Conservation (phyloP, 106 monocot species). For the Acorus calamus region DNA sequence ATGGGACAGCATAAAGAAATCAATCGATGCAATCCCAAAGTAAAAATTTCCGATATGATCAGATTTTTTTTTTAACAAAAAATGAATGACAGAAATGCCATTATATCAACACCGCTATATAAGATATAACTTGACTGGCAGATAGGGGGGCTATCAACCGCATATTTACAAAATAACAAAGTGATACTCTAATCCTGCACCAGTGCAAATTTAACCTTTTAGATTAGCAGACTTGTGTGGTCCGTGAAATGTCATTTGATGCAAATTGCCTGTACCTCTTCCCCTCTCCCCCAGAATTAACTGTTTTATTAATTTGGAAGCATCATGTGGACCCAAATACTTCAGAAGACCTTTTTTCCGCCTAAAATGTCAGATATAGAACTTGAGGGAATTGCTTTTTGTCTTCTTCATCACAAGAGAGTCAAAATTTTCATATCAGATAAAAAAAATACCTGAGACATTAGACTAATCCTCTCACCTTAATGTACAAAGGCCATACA, state of each 20-base stretch:
- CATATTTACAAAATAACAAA: too few species aligned
- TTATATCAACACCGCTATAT: too few species aligned
- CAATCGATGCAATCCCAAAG: too few species aligned
- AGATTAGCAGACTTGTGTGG: slow-evolving; percentile 36
- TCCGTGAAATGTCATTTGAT: slow-evolving; percentile 70
- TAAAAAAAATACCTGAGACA: slow-evolving; percentile 75
- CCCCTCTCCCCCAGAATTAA: slow-evolving; percentile 70
- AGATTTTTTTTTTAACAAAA: too few species aligned
- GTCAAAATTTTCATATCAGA: background rate
- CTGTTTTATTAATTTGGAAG: slow-evolving; percentile 17
- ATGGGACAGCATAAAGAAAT: background rate
- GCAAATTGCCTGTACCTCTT: slow-evolving; percentile 56
- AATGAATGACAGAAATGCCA: too few species aligned
- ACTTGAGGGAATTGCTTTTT: slow-evolving; percentile 29
- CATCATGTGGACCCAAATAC: slow-evolving; percentile 17
- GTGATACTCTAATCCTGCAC: background rate
- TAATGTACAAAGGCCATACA: slow-evolving; percentile 97
- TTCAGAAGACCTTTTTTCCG: slow-evolving; percentile 30
- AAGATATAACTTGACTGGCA: too few species aligned
- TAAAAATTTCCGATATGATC: background rate
- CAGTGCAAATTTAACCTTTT: slow-evolving; percentile 30
- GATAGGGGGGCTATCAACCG: too few species aligned
- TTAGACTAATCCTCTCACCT: slow-evolving; percentile 94
- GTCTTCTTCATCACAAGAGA: slow-evolving; percentile 62
- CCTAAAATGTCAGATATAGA: slow-evolving; percentile 29